These are phyloP conservation scores for Coriolopsis trogii DNA, from an alignment of 1,284 basidiomycete genomes.

Conservation along the genomic window DNA sequence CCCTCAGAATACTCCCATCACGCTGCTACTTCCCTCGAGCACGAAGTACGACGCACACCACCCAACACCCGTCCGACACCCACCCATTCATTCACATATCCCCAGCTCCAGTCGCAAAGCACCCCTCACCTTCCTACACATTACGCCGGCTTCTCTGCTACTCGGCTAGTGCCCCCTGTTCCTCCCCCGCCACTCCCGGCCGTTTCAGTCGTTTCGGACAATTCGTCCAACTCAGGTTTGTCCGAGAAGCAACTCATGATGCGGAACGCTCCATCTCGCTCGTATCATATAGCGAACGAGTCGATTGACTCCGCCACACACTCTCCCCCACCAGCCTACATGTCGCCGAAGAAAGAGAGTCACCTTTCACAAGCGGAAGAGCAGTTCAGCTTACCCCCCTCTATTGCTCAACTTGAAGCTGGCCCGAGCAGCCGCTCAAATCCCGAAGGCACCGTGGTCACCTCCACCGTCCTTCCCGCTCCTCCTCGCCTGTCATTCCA, in stretches of 20 bases:
- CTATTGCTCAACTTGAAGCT: constrained; percentile 7
- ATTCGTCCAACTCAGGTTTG: constrained; percentile 19
- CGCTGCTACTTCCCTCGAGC: constrained; percentile 4
- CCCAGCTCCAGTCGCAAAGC: constrained; percentile 20
- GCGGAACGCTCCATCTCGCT: constrained; percentile 28
- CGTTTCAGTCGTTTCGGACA: constrained; percentile 17
- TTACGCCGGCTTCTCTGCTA: constrained; percentile 8
- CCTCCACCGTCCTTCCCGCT: constrained; percentile 18
- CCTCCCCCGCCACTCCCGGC: constrained; percentile 13
- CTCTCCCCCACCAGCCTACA: constrained; percentile 36
- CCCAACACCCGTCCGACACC: constrained; percentile 18
- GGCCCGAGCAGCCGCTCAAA: constrained; percentile 2
- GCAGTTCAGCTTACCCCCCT: constrained; percentile 22
- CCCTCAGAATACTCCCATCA: constrained; percentile 22
- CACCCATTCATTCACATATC: constrained; percentile 22
- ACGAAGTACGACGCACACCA: constrained; percentile 11
- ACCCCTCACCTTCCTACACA: constrained; percentile 22
- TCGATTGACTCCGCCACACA: constrained; percentile 28
- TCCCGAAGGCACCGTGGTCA: constrained; percentile 6
- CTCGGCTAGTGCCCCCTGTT: constrained; percentile 14
- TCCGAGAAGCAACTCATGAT: constrained; percentile 31
- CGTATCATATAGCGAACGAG: constrained; percentile 34
- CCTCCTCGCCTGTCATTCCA: constrained; percentile 34
- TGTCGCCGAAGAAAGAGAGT: constrained; percentile 28
- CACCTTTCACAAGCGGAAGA: constrained; percentile 23